Base-by-base conservation (phyloP, 371 early-diverging fungal species). In the Mortierella sp. region DNA sequence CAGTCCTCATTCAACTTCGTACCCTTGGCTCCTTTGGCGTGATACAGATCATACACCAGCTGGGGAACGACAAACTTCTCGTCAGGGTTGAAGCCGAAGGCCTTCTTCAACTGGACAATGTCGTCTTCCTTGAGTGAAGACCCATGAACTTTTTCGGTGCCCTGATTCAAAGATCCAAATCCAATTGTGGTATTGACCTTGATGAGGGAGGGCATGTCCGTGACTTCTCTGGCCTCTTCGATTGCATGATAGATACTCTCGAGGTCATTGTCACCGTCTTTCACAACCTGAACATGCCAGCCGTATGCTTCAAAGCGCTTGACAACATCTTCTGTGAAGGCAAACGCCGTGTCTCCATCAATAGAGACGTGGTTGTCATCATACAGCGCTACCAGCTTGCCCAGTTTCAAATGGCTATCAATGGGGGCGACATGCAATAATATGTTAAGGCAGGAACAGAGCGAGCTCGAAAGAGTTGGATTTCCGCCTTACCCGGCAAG, bases 301-400 rank as follows among this genome's bases (percentile, higher is more conserved):
- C 97, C 98, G 77, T 96, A 95, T 21, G 98, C 81, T 78, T 93
- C 91, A 81, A 94, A 98, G 69, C 99, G 94, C 80, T 90, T 82
- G 39, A 81, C 68, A 41, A 95, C 96, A 82, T 99, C 93, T 77
- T 99, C 99, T 44, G 98, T 95, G 85, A 97, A 96, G 4, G 94
- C 91, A 24, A 98, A 82, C 43, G 85, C 85, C 28, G 95, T 95
- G 49, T 92, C 89, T 67, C 96, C 95, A 86, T 99, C 99, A 78
- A 99, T 99, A 59, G 94, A 90, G 78, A 98, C 93, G 63, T 94
- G 85, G 84, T 99, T 99, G 77, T 93, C 94, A 78, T 99, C 99
- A 82, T 99, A 99, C 50, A 99, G 85, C 21, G 93, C 93, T 65
- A 98, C 94, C 63, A 99, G 83, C 71, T 98, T 98, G 68, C 97